Conservation (phyloP, 768 basidiomycete species). For the Fibroporia radiculosa region DNA sequence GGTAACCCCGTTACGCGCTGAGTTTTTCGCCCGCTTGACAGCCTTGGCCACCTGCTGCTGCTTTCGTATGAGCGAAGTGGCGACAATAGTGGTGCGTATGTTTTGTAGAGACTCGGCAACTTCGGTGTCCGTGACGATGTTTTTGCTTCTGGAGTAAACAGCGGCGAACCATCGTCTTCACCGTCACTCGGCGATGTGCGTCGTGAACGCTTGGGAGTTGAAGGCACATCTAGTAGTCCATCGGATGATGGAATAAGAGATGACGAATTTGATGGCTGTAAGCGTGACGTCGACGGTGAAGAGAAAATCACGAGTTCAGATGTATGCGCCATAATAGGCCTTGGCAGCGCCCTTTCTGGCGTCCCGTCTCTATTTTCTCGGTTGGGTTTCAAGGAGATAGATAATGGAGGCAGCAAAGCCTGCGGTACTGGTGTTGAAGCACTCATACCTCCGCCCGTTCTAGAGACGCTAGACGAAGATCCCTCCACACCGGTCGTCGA, state of each 20-base stretch:
- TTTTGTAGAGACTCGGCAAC: constrained; percentile 14
- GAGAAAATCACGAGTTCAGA: constrained; percentile 6
- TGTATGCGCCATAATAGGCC: neutral
- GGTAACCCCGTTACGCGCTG: neutral
- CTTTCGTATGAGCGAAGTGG: neutral
- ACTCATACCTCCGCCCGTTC: no score
- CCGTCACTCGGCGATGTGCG: neutral
- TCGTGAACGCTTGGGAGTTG: constrained; percentile 8
- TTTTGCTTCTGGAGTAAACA: constrained; percentile 14
- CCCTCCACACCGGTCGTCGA: no score
- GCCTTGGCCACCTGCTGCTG: neutral
- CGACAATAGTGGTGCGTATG: constrained; percentile 7
- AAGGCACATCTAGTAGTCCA: constrained; percentile 4
- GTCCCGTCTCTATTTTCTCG: neutral
- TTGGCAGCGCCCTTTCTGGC: neutral
- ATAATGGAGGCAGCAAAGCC: no score
- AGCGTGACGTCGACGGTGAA: neutral
- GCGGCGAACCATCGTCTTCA: constrained; percentile 13
- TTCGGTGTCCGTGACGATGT: constrained; percentile 5
- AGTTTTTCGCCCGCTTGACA: neutral
- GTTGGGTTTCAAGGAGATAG: no score
- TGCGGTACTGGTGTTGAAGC: no score
- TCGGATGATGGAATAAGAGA: neutral
- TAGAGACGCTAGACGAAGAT: no score
- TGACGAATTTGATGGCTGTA: neutral